Base-by-base conservation (phyloP, 768 basidiomycete species). In the Solioccasus polychromus region DNA sequence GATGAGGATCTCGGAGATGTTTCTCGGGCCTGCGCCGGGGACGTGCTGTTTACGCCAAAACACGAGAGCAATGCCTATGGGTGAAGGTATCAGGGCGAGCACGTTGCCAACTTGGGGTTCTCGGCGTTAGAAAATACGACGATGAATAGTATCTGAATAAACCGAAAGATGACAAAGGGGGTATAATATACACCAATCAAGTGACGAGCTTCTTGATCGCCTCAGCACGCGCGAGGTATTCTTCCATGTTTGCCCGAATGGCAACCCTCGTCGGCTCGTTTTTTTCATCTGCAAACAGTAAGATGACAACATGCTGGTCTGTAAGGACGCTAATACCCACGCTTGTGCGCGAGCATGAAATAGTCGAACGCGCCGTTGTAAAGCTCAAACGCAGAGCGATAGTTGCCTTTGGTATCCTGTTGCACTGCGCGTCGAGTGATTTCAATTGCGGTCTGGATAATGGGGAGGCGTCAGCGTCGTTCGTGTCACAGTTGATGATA, bases 1-100 rank as follows among this genome's bases (percentile, higher is more conserved):
- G 93, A 87, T 94, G 32, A 89, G 83, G 69, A 83, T 99, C 36
- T 88, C 88, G 1, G 91, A 94, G 68, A 93, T 95, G 88, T 96
- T 96, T 70, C 70, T 97, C 20, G 95, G 94, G 1, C 85, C 85
- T 45, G 78, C 81, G 1, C 93, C 91, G 2, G 88, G 88, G 48
- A 71, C 78, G 3, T 95, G 90, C 68, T 70, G 7, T 98, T 96
- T 67, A 82, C 80, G 14, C 92, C 94, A 2, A 98, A 96, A 66
- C 94, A 98, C 69, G 93, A 91, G 69, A 93, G 90, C 52, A 97
- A 96, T 62, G 71, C 88, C 2, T 75, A 82, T 63, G 72, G 68
- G 8, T 78, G 77, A 24, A 84, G 85, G 45, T 76, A 71, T 45
- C 84, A 88, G 56, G 88, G 80, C n/a, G n/a, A n/a, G n/a, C n/a